phyloP scores from a whole-genome alignment of 768 basidiomycete genomes.

The Daedaleopsis nitida region DNA sequence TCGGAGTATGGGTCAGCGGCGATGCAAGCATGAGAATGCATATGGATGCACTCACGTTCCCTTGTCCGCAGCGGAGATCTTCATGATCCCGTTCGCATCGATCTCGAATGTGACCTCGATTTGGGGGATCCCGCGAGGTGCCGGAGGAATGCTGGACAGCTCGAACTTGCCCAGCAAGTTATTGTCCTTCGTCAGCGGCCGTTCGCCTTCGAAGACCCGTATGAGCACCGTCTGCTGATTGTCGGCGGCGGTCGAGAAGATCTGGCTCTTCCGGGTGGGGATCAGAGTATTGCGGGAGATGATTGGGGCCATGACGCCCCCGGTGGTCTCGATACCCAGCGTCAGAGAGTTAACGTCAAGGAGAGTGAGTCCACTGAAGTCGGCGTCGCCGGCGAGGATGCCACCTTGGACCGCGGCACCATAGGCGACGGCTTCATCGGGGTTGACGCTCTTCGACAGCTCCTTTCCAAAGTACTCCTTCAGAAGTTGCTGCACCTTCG shows the following conservation, averaged over 20 bases:
- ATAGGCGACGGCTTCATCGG: constrained; percentile 96
- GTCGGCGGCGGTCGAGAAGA: constrained; percentile 34
- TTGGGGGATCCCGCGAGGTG: constrained; percentile 39
- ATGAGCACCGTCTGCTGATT: constrained; percentile 47
- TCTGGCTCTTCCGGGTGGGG: constrained; percentile 59
- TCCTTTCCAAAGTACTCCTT: constrained; percentile 97
- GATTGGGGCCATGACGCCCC: constrained; percentile 59
- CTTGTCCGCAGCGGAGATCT: constrained; percentile 91
- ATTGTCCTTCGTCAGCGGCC: constrained; percentile 49
- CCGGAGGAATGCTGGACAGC: constrained; percentile 46
- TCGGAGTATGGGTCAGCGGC: not conserved
- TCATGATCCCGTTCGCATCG: constrained; percentile 60
- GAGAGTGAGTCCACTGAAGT: constrained; percentile 82
- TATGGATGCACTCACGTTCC: constrained; percentile 58
- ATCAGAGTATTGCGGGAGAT: constrained; percentile 61
- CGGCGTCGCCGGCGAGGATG: constrained; percentile 90
- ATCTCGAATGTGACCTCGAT: constrained; percentile 44
- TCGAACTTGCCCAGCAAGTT: constrained; percentile 52
- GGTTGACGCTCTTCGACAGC: constrained; percentile 95
- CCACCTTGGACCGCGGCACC: constrained; percentile 97
- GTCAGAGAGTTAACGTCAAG: constrained; percentile 80
- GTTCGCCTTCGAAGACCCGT: constrained; percentile 42
- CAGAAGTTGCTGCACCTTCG: constrained; percentile 95
- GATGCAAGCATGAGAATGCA: not conserved
- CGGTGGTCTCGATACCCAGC: constrained; percentile 61